phyloP scores from a whole-genome alignment of 2,329 filamentous ascomycete species.

The Aspergillus awamori region DNA sequence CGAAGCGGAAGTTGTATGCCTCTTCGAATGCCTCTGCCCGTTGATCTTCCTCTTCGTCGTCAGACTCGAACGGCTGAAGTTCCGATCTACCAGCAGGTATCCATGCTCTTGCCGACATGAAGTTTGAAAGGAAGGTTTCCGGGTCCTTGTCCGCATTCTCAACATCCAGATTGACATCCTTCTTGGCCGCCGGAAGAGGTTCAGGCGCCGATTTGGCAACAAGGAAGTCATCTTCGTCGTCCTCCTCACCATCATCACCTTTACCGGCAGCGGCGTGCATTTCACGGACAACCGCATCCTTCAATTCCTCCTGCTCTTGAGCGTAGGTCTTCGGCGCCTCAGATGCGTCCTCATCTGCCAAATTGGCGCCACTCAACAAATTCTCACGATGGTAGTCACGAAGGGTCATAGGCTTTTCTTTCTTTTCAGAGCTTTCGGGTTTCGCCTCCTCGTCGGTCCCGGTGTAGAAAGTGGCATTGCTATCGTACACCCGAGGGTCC shows the following conservation, averaged over 20 bases:
- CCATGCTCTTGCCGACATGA: slow-evolving; percentile 91
- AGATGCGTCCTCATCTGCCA: slow-evolving; percentile 54
- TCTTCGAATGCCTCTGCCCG: slow-evolving; percentile 85
- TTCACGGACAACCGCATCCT: slow-evolving; percentile 74
- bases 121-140: slow-evolving; percentile 91
- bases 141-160: slow-evolving; percentile 82
- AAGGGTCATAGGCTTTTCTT: slow-evolving; percentile 82
- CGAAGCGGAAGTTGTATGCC: slow-evolving; percentile 94
- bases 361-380: slow-evolving; percentile 71
- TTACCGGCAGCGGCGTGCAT: slow-evolving; percentile 67
- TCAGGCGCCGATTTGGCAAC: slow-evolving; percentile 66
- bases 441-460: slow-evolving; percentile 60
- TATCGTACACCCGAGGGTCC: slow-evolving; percentile 88
- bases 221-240: slow-evolving; percentile 72
- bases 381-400: slow-evolving; percentile 92
- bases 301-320: slow-evolving; percentile 84
- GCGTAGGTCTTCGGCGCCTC: slow-evolving; percentile 70
- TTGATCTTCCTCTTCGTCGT: slow-evolving; percentile 76
- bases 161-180: slow-evolving; percentile 66
- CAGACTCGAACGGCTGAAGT: slow-evolving; percentile 86
- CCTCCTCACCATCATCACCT: slow-evolving; percentile 55
- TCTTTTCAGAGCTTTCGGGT: slow-evolving; percentile 52
- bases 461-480: slow-evolving; percentile 74
- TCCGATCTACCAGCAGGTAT: slow-evolving; percentile 66
- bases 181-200: slow-evolving; percentile 33